Conservation (phyloP, 2,329 filamentous ascomycete species). For the Fusarium torreyae region DNA sequence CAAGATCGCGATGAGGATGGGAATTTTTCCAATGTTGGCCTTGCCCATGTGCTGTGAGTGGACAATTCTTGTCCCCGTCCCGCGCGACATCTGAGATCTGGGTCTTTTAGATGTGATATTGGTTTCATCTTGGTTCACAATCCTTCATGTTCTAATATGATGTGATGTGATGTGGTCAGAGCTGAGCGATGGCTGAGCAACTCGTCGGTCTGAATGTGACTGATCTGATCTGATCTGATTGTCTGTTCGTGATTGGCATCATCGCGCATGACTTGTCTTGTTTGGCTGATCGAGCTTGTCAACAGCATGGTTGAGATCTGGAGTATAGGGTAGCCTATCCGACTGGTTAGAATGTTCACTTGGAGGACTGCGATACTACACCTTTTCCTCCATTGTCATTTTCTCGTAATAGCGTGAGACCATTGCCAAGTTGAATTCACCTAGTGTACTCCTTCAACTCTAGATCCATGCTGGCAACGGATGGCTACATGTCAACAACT, state of each 20-base stretch:
- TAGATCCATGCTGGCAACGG: too few relatives aligned
- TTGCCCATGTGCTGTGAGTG: background rate
- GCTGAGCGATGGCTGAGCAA: background rate
- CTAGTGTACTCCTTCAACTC: too few relatives aligned
- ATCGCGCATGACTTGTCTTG: background rate
- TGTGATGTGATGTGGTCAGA: background rate
- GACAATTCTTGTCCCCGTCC: background rate
- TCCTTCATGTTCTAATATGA: conserved; percentile 3
- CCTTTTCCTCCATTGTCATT: too few relatives aligned
- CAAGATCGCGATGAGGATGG: conserved; percentile 11
- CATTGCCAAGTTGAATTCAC: too few relatives aligned
- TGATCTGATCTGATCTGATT: background rate
- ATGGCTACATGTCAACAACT: too few relatives aligned
- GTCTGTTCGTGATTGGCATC: background rate
- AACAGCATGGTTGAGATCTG: background rate
- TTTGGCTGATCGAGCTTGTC: background rate
- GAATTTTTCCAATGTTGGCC: background rate
- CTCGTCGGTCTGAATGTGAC: background rate
- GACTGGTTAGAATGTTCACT: too few relatives aligned
- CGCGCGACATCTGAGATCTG: background rate
- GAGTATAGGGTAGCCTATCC: background rate
- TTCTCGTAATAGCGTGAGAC: too few relatives aligned
- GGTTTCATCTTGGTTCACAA: background rate
- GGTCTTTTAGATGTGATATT: background rate
- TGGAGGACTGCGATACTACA: too few relatives aligned